These are phyloP conservation scores for Blastocystis sp. DNA, from an alignment of 352 stramenopile genomes.

Conservation along the genomic window DNA sequence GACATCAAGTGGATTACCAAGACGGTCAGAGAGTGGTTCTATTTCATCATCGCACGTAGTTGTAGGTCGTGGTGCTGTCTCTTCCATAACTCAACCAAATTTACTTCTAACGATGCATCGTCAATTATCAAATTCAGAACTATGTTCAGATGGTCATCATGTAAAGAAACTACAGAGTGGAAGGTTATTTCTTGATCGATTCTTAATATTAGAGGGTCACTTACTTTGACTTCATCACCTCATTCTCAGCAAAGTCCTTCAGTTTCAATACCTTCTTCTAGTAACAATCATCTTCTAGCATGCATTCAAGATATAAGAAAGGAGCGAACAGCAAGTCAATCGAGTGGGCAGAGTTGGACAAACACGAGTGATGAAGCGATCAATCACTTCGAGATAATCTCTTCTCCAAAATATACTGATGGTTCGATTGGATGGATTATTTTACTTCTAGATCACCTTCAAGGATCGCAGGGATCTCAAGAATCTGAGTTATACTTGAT, in stretches of 20 bases:
- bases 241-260: background rate
- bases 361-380: background rate
- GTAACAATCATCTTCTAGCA: background rate
- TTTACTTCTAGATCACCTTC: too few relatives aligned
- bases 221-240: background rate
- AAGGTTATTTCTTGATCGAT: background rate
- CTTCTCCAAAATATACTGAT: background rate
- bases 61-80: slow-evolving; percentile 34
- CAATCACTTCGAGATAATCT: slow-evolving; percentile 22
- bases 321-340: background rate
- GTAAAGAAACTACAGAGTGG: background rate
- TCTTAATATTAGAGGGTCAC: background rate
- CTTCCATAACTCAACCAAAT: background rate
- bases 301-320: background rate
- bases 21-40: background rate
- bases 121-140: background rate
- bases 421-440: background rate
- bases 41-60: slow-evolving; percentile 6
- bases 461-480: background rate
- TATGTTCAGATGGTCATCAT: background rate
- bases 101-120: background rate
- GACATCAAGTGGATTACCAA: background rate
- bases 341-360: background rate
- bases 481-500: background rate
- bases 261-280: background rate